Conservation (phyloP, 768 basidiomycete genomes). For the Suillus ampliporus region DNA sequence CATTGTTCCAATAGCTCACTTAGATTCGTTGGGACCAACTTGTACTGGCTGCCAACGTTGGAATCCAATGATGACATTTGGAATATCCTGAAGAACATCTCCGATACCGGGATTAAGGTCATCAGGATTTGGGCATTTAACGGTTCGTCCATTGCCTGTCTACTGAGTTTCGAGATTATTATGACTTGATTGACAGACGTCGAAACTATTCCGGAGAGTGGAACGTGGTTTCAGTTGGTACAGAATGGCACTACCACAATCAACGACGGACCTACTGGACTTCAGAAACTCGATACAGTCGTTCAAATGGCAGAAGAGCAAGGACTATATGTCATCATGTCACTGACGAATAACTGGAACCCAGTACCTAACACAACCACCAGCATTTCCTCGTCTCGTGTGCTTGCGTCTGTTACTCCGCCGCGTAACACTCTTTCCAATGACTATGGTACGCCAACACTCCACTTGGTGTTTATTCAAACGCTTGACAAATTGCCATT, state of each 20-base stretch:
- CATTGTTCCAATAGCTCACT: slow-evolving; percentile 24
- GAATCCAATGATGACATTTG: slow-evolving; percentile 53
- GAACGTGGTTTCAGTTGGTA: slow-evolving; percentile 60
- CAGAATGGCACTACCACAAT: slow-evolving; percentile 51
- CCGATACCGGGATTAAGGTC: slow-evolving; percentile 51
- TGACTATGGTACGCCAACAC: slow-evolving; percentile 49
- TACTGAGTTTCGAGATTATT: slow-evolving; percentile 15
- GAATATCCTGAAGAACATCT: slow-evolving; percentile 56
- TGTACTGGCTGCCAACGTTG: slow-evolving; percentile 60
- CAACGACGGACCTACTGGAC: slow-evolving; percentile 57
- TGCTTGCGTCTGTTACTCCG: slow-evolving; percentile 61
- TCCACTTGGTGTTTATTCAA: neutral
- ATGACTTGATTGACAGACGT: slow-evolving; percentile 54
- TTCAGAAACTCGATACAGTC: slow-evolving; percentile 59
- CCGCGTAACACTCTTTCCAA: slow-evolving; percentile 51
- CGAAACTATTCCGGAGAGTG: slow-evolving; percentile 49
- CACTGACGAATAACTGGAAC: slow-evolving; percentile 69
- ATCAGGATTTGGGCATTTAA: slow-evolving; percentile 54
- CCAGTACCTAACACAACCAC: slow-evolving; percentile 39
- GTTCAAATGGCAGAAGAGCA: slow-evolving; percentile 58
- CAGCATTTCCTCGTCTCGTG: neutral
- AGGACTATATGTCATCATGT: slow-evolving; percentile 55
- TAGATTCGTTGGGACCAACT: slow-evolving; percentile 49
- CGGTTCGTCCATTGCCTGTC: neutral
- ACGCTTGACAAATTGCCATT: slow-evolving; percentile 59